Evolutionary conservation across 768 basidiomycete species (phyloP).

Genomic region (Leucosporidium creatinivorum): DNA sequence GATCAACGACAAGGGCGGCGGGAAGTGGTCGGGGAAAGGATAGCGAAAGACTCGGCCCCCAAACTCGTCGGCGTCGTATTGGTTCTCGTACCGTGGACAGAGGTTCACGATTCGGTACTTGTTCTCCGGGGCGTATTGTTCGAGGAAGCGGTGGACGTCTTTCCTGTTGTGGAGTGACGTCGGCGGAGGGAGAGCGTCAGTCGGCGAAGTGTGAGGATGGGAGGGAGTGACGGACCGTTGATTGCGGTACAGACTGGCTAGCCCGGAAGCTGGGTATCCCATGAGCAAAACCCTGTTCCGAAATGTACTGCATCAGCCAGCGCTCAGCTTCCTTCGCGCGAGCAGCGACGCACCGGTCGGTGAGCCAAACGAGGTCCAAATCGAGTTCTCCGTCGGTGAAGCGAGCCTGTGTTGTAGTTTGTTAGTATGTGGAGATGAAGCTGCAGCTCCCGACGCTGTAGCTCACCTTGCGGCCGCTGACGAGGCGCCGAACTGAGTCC

Average conservation of each 20-base stretch:
- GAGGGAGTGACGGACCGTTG: slow-evolving; percentile 25
- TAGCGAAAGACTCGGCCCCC: slow-evolving; percentile 48
- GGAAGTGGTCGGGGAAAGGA: slow-evolving; percentile 89
- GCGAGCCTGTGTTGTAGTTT: too few relatives aligned
- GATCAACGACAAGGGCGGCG: slow-evolving; percentile 68
- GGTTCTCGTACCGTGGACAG: slow-evolving; percentile 54
- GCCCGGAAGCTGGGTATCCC: slow-evolving; percentile 73
- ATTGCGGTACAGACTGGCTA: slow-evolving; percentile 76
- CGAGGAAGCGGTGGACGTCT: slow-evolving; percentile 60
- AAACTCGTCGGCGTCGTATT: slow-evolving; percentile 63
- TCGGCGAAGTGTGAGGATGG: neutral
- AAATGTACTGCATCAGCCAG: too few relatives aligned
- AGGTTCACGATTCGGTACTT: slow-evolving; percentile 87
- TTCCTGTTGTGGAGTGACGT: slow-evolving; percentile 50
- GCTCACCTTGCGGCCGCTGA: too few relatives aligned
- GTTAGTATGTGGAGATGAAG: too few relatives aligned
- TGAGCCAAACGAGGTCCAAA: too few relatives aligned
- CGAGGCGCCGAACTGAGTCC: too few relatives aligned
- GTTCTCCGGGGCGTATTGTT: slow-evolving; percentile 54
- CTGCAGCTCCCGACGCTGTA: too few relatives aligned
- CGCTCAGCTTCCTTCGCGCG: too few relatives aligned
- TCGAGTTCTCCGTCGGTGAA: too few relatives aligned
- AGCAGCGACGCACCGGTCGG: too few relatives aligned
- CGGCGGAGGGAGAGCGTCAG: slow-evolving; percentile 16
- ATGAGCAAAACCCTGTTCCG: slow-evolving; percentile 32